Evolutionary conservation across 306 rosid genomes (phyloP).

Genomic region (Canavalia ensiformis): DNA sequence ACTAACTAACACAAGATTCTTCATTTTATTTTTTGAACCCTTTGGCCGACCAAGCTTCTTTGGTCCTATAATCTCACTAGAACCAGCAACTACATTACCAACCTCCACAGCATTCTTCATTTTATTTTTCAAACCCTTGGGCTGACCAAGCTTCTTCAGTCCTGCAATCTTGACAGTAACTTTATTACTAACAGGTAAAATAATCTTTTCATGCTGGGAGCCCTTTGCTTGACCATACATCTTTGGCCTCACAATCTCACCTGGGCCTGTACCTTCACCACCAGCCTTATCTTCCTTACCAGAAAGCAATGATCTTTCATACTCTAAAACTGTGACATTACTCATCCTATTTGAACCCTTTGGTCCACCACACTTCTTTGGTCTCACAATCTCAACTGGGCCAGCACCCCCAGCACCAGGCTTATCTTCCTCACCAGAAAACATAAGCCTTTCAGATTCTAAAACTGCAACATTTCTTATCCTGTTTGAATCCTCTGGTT

Average conservation of each 20-base stretch:
- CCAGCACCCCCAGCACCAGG: conserved; percentile 36
- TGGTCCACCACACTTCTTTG: neutral
- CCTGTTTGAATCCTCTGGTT: conserved; percentile 20
- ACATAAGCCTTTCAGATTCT: neutral
- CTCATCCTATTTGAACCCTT: neutral
- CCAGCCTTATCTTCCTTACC: conserved; percentile 18
- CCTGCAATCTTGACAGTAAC: too few relatives aligned
- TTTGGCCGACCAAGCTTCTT: conserved; percentile 48
- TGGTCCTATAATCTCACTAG: neutral
- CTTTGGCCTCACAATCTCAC: conserved; percentile 30
- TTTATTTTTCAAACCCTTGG: conserved; percentile 43
- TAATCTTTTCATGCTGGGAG: neutral
- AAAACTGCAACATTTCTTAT: neutral
- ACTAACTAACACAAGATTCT: neutral
- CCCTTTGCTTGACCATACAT: neutral
- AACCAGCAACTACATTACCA: conserved; percentile 36
- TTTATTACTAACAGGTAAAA: too few relatives aligned
- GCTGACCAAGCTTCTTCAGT: conserved; percentile 40
- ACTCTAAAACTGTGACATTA: neutral
- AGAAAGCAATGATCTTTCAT: neutral
- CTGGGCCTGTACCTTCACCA: conserved; percentile 33
- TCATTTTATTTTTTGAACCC: conserved; percentile 50
- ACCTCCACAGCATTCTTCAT: neutral
- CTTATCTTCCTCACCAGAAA: neutral
- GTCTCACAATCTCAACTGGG: conserved; percentile 10